Base-by-base conservation (phyloP, 1,284 basidiomycete genomes). In the Pyrrhoderma noxium region DNA sequence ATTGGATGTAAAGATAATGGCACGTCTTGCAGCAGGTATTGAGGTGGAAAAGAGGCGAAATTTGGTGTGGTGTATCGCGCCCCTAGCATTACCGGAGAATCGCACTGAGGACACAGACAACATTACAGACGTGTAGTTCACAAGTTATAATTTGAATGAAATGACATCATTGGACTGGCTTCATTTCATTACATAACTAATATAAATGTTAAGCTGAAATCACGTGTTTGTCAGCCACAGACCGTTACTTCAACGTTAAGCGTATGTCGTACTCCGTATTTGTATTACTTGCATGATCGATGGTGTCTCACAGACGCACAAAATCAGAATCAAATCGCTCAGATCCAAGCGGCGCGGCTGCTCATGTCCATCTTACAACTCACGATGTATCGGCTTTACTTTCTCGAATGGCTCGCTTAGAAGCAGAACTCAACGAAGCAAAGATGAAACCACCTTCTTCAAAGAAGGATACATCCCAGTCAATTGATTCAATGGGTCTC, bases 1-100 rank as follows among this genome's bases (percentile, higher is more conserved):
- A 55, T 73, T 75, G 16, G 70, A 59, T 2, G 71, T 66, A 64
- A 85, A 89, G 36, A 84, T 71, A 35, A 89, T 66, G 5, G 85
- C 86, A 53, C 86, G 77, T 60, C 77, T 75, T 34, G 64, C 63
- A 2, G 36, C 51, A 38, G 31, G 4, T 37, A 45, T 11, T 8
- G 35, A 21, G 9, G 55, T 51, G 2, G 58, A 56, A 14, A 58
- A 57, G 4, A 35, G n/a, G 37, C 55, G 46, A 43, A 5, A 14
- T 5, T 16, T 18, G 38, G 14, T 7, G n/a, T 40, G 38, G 38
- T 7, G 5, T 40, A 5, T 18, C 8, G 14, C n/a, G 8, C 16
- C 38, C 8, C 38, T 8, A 40, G 38, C 38, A 22, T n/a, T 40
- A 8, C n/a, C 14, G 38, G 5, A 40, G 14, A 7, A 7, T 44